These are phyloP conservation scores for Talaromyces trachyspermus DNA, from an alignment of 495 filamentous ascomycete species.

Conservation along the genomic window DNA sequence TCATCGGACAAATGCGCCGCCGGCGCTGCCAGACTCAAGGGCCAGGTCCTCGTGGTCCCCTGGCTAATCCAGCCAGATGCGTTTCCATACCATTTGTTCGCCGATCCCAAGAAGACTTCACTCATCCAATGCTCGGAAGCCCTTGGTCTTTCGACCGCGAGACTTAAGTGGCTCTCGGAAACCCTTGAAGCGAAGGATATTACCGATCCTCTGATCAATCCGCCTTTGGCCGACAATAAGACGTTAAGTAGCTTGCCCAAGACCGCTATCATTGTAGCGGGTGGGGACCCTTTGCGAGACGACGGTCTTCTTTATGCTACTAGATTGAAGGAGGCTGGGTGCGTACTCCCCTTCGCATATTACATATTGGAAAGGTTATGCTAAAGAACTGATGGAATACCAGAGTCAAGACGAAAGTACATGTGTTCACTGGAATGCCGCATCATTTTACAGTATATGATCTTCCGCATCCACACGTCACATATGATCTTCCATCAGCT, in stretches of 20 bases:
- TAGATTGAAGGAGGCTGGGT: background rate
- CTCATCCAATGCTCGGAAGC: constrained; percentile 32
- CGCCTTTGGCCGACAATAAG: constrained; percentile 17
- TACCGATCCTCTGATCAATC: constrained; percentile 5
- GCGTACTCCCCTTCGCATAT: background rate
- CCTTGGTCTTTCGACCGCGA: constrained; percentile 24
- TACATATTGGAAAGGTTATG: too few relatives aligned
- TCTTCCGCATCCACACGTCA: background rate
- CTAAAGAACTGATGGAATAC: background rate
- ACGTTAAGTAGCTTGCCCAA: constrained; percentile 33
- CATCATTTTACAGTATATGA: background rate
- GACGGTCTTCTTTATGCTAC: background rate
- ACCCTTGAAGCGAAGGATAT: constrained; percentile 19
- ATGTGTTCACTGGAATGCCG: background rate
- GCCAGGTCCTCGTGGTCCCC: constrained; percentile 40
- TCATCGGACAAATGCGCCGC: constrained; percentile 10
- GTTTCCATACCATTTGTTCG: constrained; percentile 24
- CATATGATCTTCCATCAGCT: background rate
- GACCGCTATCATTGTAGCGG: constrained; percentile 37
- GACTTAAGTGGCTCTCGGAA: constrained; percentile 25
- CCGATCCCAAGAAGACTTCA: constrained; percentile 30
- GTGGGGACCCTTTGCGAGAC: constrained; percentile 38
- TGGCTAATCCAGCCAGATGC: constrained; percentile 20
- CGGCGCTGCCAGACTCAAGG: constrained; percentile 23
- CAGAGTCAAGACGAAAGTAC: background rate